A percentile compares a stretch with the other conserved stretches of the same genome.
Evolutionary conservation across 2,329 filamentous ascomycete species (phyloP).

Genomic region (Oidium heveae): DNA sequence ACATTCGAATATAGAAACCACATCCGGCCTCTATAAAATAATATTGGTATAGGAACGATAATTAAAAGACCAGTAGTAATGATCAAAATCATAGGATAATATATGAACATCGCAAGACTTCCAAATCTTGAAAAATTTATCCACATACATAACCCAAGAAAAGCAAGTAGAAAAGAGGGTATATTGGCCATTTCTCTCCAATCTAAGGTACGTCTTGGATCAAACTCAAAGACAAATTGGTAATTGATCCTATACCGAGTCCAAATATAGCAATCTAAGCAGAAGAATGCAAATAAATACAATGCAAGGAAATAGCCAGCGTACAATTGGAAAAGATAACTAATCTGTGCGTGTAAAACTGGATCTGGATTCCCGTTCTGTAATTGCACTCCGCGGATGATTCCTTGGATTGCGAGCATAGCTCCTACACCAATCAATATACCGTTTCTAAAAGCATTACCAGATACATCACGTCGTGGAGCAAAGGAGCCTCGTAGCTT

Average conservation of each 20-base stretch:
- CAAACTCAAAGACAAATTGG: conserved; percentile 88
- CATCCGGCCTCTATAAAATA: conserved; percentile 51
- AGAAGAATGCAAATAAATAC: conserved; percentile 61
- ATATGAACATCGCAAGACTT: conserved; percentile 44
- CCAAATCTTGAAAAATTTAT: conserved; percentile 60
- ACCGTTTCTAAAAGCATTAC: conserved; percentile 32
- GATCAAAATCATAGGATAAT: conserved; percentile 66
- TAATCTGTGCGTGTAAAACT: conserved; percentile 25
- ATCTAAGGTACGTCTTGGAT: conserved; percentile 61
- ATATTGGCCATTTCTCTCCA: conserved; percentile 77
- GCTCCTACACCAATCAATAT: conserved; percentile 42
- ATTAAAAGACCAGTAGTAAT: conserved; percentile 40
- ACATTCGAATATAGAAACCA: conserved; percentile 87
- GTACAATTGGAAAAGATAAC: conserved; percentile 68
- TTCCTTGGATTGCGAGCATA: conserved; percentile 39
- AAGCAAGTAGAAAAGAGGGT: conserved; percentile 57
- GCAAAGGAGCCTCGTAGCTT: conserved; percentile 55
- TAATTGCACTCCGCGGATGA: conserved; percentile 29
- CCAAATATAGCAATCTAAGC: conserved; percentile 66
- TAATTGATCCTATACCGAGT: conserved; percentile 75
- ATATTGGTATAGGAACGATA: conserved; percentile 46
- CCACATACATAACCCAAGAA: conserved; percentile 64
- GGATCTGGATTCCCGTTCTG: conserved; percentile 25
- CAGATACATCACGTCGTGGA: conserved; percentile 29
- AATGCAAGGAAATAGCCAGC: conserved; percentile 74